These are phyloP conservation scores for Leccinum pachyderme DNA, from an alignment of 1,284 basidiomycete genomes.

Conservation along the genomic window DNA sequence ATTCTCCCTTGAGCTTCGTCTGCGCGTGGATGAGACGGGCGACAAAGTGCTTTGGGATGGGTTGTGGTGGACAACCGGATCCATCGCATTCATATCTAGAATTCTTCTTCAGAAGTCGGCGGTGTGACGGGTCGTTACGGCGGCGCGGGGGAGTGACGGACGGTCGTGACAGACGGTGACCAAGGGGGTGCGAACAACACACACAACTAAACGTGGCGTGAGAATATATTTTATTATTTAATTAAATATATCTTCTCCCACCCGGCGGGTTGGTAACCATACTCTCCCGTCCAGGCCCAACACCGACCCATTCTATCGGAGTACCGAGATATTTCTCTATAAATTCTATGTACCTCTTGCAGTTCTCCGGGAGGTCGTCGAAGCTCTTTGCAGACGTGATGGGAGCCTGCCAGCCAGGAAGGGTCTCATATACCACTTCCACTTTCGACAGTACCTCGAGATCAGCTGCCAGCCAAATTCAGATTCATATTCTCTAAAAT, in stretches of 20 bases:
- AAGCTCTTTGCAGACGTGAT: slow-evolving; percentile 71
- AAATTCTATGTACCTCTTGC: slow-evolving; percentile 85
- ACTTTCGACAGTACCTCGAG: slow-evolving; percentile 81
- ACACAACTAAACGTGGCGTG: slow-evolving; percentile 26
- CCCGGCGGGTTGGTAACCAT: slow-evolving; percentile 68
- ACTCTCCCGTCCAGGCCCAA: slow-evolving; percentile 77
- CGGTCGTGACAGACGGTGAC: slow-evolving; percentile 47
- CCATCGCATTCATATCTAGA: slow-evolving; percentile 33
- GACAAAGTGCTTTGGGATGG: slow-evolving; percentile 34
- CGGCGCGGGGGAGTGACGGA: slow-evolving; percentile 34
- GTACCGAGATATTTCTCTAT: slow-evolving; percentile 84
- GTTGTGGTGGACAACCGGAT: slow-evolving; percentile 33
- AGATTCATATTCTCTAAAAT: slow-evolving; percentile 4
- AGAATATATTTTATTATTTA: slow-evolving; percentile 18
- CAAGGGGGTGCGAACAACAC: slow-evolving; percentile 26
- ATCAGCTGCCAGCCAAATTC: slow-evolving; percentile 56
- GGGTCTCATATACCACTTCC: slow-evolving; percentile 85
- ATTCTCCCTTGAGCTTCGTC: slow-evolving; percentile 59
- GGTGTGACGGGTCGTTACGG: slow-evolving; percentile 36
- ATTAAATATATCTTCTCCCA: slow-evolving; percentile 17
- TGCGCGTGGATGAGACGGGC: slow-evolving; percentile 40
- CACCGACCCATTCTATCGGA: slow-evolving; percentile 88
- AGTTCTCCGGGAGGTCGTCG: slow-evolving; percentile 83
- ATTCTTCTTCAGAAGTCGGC: slow-evolving; percentile 18
- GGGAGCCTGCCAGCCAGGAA: slow-evolving; percentile 90